Conservation (phyloP, 129 eudicot genomes). For the Lactuca saligna region DNA sequence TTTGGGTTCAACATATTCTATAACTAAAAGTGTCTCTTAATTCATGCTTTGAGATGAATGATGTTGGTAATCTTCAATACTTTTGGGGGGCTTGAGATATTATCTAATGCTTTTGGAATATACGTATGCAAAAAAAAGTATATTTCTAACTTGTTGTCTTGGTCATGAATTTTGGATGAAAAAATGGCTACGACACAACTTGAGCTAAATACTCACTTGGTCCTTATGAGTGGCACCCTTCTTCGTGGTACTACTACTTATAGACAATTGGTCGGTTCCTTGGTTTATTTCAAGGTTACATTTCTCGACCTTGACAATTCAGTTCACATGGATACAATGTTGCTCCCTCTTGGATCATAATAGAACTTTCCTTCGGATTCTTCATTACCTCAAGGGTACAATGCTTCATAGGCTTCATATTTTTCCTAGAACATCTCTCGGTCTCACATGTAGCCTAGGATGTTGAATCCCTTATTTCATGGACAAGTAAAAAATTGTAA, state of each 20-base stretch:
- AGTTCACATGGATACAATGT: not conserved
- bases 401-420: not conserved
- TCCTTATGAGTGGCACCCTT: not conserved
- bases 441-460: not conserved
- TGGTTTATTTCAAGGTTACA: too few relatives aligned
- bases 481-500: not conserved
- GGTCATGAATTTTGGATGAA: not conserved
- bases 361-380: not conserved
- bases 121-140: not conserved
- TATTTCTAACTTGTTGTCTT: not conserved
- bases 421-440: not conserved
- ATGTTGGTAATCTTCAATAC: not conserved
- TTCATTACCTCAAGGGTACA: not conserved
- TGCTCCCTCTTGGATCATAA: not conserved
- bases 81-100: not conserved
- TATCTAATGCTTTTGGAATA: not conserved
- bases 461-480: not conserved
- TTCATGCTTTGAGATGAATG: not conserved
- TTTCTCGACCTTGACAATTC: not conserved
- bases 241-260: not conserved
- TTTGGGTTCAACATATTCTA: too few relatives aligned
- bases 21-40: not conserved
- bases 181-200: not conserved
- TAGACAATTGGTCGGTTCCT: not conserved
- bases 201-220: not conserved